Evolutionary conservation across 2,329 filamentous ascomycete species (phyloP), one percentile per base, ranked within the genome.

Genomic region (Colletotrichum sp.): DNA sequence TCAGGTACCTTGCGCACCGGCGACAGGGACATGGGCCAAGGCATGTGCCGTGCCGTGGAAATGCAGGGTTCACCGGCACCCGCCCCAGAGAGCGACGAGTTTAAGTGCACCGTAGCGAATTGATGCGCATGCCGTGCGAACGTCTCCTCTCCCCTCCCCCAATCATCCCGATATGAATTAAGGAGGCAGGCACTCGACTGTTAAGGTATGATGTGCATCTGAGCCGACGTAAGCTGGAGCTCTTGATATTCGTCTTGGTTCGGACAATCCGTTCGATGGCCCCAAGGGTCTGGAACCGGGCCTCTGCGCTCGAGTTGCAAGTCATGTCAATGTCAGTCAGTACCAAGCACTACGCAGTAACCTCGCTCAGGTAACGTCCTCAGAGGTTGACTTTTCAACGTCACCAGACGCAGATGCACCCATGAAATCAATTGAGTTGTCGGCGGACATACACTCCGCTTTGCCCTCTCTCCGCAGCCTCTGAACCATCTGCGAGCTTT

Each of bases 41-140:
- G 62, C 69, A 64, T 72, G 69, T 75, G 63, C 72, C 72, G 62
- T 57, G 65, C 62, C 63, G 63, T 75, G 64, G 64, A 36, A 65
- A 16, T 64, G 55, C 72, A 44, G 65, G 57, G 71, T 59, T 30
- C 69, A 29, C 29, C 27, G 68, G 62, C 36, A 29, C 39, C 7
- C 29, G 22, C 30, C 22, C 39, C 32, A 29, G 9, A 16, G 55
- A 59, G 55, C 27, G 3, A 39, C 30, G 63, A 39, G 32, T 70
- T 52, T 25, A 55, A 52, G 57, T 63, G 57, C n/a, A 62, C 55
- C 55, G 67, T 52, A 25, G 44, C 44, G 44, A 52, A 49, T 62
- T 69, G 55, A 49, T 22, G n/a, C 27, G 57, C 57, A 49, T 39
- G 62, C 32, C 16, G 62, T 22, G 27, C 34, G 29, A n/a, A 62